Evolutionary conservation across 306 rosid genomes (phyloP).

Genomic region (Astragalus glycyphyllos): DNA sequence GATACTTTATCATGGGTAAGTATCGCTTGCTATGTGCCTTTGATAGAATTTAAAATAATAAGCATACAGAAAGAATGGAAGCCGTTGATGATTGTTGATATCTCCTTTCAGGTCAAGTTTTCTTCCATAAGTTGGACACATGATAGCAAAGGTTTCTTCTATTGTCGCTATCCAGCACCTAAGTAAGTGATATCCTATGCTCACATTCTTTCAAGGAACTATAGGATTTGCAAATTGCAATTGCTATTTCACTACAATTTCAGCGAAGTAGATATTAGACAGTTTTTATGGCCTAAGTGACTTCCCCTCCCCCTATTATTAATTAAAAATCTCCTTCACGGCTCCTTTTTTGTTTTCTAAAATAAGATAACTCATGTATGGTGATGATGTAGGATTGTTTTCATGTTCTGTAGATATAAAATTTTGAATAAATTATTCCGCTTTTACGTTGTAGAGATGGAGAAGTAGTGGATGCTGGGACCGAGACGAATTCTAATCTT

Average conservation of each 20-base stretch:
- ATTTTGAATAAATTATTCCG: slow-evolving; percentile 28
- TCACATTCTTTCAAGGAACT: neutral
- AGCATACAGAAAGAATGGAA: neutral
- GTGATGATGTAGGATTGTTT: slow-evolving; percentile 7
- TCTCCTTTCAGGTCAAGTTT: slow-evolving; percentile 78
- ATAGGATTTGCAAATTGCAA: slow-evolving; percentile 20
- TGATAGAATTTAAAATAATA: neutral
- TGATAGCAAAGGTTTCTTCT: slow-evolving; percentile 43
- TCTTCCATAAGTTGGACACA: slow-evolving; percentile 78
- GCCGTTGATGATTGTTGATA: neutral
- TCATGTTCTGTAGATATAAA: slow-evolving; percentile 15
- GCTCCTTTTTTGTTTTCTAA: no score
- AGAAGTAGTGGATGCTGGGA: slow-evolving; percentile 77
- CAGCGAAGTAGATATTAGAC: neutral
- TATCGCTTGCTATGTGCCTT: neutral
- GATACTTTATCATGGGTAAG: slow-evolving; percentile 84
- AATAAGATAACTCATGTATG: neutral
- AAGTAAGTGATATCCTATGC: slow-evolving; percentile 56
- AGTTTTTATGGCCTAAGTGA: neutral
- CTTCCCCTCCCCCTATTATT: no score
- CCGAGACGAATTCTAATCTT: slow-evolving; percentile 81
- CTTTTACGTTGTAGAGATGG: slow-evolving; percentile 62
- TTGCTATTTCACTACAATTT: slow-evolving; percentile 18
- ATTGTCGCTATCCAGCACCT: slow-evolving; percentile 91
- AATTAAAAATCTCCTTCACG: no score